Evolutionary conservation across 495 filamentous ascomycete genomes (phyloP), one percentile per base, ranked within the genome.

Genomic region (Niebla homalea): DNA sequence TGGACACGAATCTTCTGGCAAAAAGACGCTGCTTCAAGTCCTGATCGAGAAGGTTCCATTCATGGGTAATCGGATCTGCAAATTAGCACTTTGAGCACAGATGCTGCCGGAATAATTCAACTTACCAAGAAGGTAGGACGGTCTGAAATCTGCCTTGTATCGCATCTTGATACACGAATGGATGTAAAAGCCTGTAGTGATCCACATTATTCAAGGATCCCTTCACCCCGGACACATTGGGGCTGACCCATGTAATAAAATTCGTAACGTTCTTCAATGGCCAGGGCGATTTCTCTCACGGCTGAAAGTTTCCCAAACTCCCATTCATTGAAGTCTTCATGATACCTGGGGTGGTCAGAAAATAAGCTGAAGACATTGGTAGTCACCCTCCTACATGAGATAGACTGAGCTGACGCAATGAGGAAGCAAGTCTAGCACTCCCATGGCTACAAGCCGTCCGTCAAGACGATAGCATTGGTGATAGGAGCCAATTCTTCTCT

Each of bases 391-490:
- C 59, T 60, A 92, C 68, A 95, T 77, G 60, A 96, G 85, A 63
- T 98, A 98, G 35, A 97, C 92, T 18, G 85, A 87, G 66, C 89
- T 96, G 26, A 98, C 87, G 50, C 80, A 82, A 49, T 85, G 71
- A 0, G 90, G 92, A 23, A 96, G 72, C 8, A 97, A 67, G 62
- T 98, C 92, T 29, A 98, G 67, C 10, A 97, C 88, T 2, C 83
- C 85, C 48, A 98, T 76, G 15, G 92, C 92, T 35, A 97, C 79
- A 32, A 98, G 74, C 47, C 80, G 74, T 16, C 89, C 92, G 64
- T 96, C 89, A 21, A 98, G 69, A 25, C 92, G 78, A 65, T 98
- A 95, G 67, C 86, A 92, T 64, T 95, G 89, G 61, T 98, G 92
- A 66, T 80, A 96, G n/a, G 85, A 90, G 7, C 92, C 92, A 2